Evolutionary conservation across 2,329 filamentous ascomycete genomes (phyloP).

Genomic region (Aspergillus phoenicis): DNA sequence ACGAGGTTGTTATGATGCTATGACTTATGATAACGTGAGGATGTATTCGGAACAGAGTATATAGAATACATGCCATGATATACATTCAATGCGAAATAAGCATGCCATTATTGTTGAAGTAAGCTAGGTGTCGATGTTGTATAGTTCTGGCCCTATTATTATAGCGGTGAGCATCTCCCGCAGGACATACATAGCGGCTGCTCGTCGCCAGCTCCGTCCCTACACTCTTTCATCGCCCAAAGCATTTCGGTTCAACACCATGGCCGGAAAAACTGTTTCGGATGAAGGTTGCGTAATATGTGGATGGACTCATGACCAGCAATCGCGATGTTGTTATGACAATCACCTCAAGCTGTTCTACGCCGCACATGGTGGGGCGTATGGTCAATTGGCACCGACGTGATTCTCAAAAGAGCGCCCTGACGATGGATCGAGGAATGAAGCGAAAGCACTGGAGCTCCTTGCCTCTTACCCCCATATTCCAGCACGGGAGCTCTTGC

Average conservation of each 20-base stretch:
- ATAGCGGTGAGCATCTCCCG: too few relatives aligned
- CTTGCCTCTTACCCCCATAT: slow-evolving; percentile 17
- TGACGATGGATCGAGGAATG: slow-evolving; percentile 18
- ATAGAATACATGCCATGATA: background rate
- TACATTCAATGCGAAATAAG: too few relatives aligned
- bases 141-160: too few relatives aligned
- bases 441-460: slow-evolving; percentile 13
- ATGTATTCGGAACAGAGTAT: background rate
- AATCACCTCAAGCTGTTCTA: slow-evolving; percentile 24
- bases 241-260: too few relatives aligned
- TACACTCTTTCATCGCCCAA: too few relatives aligned
- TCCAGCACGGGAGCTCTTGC: slow-evolving; percentile 17
- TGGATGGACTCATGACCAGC: background rate
- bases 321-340: slow-evolving; percentile 17
- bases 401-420: slow-evolving; percentile 25
- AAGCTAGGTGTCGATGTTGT: too few relatives aligned
- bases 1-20: background rate
- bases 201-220: too few relatives aligned
- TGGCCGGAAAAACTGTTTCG: too few relatives aligned
- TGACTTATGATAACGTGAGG: background rate
- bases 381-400: slow-evolving; percentile 25
- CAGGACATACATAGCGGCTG: too few relatives aligned
- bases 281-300: background rate
- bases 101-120: too few relatives aligned
- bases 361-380: slow-evolving; percentile 17